Evolutionary conservation across 768 basidiomycete genomes (phyloP), one percentile per base, ranked within the genome.

Genomic region (Cystobasidium ongulense): DNA sequence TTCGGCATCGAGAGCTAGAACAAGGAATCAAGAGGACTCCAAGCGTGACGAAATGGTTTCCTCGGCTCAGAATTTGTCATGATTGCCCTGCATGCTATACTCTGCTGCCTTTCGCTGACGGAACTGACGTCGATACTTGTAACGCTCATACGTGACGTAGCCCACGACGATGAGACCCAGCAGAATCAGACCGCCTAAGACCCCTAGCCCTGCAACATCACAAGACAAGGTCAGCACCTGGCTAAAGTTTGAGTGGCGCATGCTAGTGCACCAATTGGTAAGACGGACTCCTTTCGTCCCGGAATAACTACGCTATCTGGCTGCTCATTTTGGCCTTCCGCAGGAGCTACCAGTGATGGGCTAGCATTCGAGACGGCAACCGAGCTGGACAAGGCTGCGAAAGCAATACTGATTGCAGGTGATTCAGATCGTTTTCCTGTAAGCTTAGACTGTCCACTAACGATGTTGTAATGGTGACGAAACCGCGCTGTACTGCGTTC

Each of bases 61-160:
- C n/a, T n/a, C n/a, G n/a, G n/a, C n/a, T n/a, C n/a, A 59, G 4
- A 7, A 35, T 35, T 8, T 21, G 8, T 11, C 21, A 67, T 67
- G n/a, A 5, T 67, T 36, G 53, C 29, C 15, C 35, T 43, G 18
- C 7, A 13, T 11, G 10, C 15, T 11, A 18, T 3, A 10, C 29
- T 71, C 68, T 21, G 68, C 38, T 11, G 50, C 68, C 27, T 61
- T 71, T 1, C 68, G 50, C 25, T 15, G 2, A 5, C 35, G 7
- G 68, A 71, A 71, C 31, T 71, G 68, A 25, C n/a, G 5, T 8
- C 68, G 68, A 36, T 71, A 71, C 36, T 71, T 71, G n/a, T 39
- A 29, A 5, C 68, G 3, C 31, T 71, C 68, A 27, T 59, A 71
- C 33, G 68, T 71, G 53, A 52, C 43, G 18, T 38, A 71, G 53